phyloP scores from a whole-genome alignment of 345 rosid genomes.

The Capsella bursapastoris region DNA sequence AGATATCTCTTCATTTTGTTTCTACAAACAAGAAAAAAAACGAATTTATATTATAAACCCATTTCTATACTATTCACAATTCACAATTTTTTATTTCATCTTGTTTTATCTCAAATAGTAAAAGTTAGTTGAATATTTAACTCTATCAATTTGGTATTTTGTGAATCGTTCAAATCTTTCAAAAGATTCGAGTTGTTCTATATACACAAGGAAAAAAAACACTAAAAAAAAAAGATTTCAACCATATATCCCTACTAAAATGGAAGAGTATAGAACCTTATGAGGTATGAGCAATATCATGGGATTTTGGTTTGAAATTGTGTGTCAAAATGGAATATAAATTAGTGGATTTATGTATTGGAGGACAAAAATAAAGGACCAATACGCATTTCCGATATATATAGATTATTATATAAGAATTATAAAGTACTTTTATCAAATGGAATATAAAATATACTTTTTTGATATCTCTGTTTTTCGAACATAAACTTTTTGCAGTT shows the following conservation, averaged over 20 bases:
- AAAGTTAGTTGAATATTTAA: no score
- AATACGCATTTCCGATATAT: slow-evolving; percentile 6
- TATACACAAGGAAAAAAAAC: no score
- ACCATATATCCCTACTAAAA: not conserved
- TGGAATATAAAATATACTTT: slow-evolving; percentile 7
- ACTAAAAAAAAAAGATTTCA: no score
- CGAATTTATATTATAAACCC: not conserved
- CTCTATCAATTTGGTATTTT: no score
- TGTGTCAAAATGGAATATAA: slow-evolving; percentile 11
- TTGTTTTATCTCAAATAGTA: no score
- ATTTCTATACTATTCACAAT: not conserved
- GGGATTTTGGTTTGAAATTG: not conserved
- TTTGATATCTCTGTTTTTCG: not conserved
- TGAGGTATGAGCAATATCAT: no score
- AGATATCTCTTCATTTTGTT: not conserved
- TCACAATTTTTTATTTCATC: no score
- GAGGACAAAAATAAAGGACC: not conserved
- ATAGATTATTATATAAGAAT: not conserved
- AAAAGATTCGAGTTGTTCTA: no score
- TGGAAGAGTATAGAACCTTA: not conserved
- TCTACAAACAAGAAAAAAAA: not conserved
- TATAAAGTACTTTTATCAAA: not conserved
- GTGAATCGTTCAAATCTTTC: no score
- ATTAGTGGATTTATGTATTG: slow-evolving; percentile 17
- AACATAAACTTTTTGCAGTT: not conserved